Evolutionary conservation across 2,329 filamentous ascomycete species (phyloP).

Genomic region (Aspergillus sp.): DNA sequence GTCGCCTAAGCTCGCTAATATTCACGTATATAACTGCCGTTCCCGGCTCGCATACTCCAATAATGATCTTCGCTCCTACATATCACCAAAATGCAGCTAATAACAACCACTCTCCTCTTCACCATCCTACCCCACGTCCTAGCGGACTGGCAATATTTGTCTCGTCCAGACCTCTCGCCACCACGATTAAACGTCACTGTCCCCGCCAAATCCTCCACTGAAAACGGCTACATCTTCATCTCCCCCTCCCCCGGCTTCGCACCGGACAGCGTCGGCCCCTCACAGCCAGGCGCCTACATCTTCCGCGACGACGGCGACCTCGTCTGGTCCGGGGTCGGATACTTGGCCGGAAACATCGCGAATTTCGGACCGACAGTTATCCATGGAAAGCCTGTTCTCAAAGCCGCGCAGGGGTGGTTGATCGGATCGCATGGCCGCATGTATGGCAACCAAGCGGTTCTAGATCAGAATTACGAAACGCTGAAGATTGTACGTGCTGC

Average conservation of each 20-base stretch:
- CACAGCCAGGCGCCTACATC: constrained; percentile 57
- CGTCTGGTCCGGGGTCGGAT: constrained; percentile 57
- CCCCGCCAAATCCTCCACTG: constrained; percentile 31
- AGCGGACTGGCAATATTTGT: constrained; percentile 50
- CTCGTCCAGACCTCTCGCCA: constrained; percentile 48
- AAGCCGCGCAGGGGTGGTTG: constrained; percentile 43
- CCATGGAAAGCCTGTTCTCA: constrained; percentile 49
- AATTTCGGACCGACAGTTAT: background rate
- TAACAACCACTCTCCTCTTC: background rate
- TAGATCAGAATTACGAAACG: constrained; percentile 57
- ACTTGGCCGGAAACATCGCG: constrained; percentile 45
- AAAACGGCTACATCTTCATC: constrained; percentile 40
- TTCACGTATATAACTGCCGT: background rate
- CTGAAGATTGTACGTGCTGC: constrained; percentile 52
- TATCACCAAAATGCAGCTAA: background rate
- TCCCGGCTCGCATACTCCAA: background rate
- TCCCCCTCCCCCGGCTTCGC: constrained; percentile 35
- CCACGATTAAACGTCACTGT: constrained; percentile 43
- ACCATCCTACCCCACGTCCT: constrained; percentile 18
- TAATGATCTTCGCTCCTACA: background rate
- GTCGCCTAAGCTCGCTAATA: background rate
- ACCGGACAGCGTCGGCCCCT: constrained; percentile 30
- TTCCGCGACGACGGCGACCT: constrained; percentile 56
- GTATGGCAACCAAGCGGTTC: constrained; percentile 54
- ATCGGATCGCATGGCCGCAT: constrained; percentile 47